Evolutionary conservation across 257 asterid species (phyloP), one percentile per base, ranked within the genome.

Genomic region (Solanum phureja): DNA sequence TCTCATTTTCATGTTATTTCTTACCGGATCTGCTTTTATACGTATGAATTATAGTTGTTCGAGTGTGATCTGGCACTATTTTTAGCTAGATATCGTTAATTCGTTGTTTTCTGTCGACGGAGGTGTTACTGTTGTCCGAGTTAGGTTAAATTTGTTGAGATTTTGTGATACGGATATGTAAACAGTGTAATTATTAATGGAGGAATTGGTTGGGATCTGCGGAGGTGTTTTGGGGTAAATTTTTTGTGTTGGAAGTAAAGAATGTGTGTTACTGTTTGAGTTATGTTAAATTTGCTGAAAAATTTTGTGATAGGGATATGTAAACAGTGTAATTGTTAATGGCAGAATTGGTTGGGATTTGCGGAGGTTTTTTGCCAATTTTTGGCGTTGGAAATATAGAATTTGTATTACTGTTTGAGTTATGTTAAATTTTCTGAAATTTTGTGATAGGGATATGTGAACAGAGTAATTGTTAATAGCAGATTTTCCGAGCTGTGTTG

Each of bases 1-100:
- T 37, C 37, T 89, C 40, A 38, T 52, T 34, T 87, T 27, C 56
- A 66, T 88, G 90, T 44, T 8, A 11, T 81, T 86, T 93, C 91
- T 94, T 31, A 27, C 94, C 89, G 88, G 19, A 72, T 74, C 19
- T 83, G 44, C 23, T 58, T 21, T 49, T 37, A 38, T 23, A 49
- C 24, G 29, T 49, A n/a, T 33, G 33, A 86, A 13, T 31, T 46
- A 6, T 71, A 4, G 9, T 24, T 44, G 11, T 33, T 18, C 5
- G 6, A 24, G 71, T 42, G 35, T 86, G 46, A 23, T 37, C 5
- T 38, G 24, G 10, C 38, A 40, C 16, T 19, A 66, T 7, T 46
- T 16, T 23, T 40, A 31, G 82, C 37, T 85, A 24, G 84, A 42
- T 12, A 24, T 42, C n/a, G 34, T 77, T 18, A 77, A 42, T 77